phyloP scores from a whole-genome alignment of 108 stramenopile species.

The Pseudonitzschia delicatissima region DNA sequence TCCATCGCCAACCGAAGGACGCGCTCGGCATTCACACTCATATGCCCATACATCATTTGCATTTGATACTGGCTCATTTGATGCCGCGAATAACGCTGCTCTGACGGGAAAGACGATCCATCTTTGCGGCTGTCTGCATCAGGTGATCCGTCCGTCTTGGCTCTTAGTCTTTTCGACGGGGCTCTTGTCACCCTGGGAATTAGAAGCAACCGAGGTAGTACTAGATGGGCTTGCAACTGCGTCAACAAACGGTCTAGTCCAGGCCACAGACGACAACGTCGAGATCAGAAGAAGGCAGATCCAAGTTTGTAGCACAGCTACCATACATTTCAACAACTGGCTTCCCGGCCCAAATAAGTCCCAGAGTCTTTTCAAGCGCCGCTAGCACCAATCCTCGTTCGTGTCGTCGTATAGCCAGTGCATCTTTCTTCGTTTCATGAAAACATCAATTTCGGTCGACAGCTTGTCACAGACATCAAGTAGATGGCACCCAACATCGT shows the following conservation, averaged over 20 bases:
- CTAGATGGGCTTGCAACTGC: background rate
- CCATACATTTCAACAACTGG: constrained; percentile 87
- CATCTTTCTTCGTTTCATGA: constrained; percentile 74
- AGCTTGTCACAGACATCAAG: constrained; percentile 73
- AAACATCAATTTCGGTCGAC: constrained; percentile 66
- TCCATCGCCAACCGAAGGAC: constrained; percentile 78
- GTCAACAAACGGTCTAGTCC: constrained; percentile 22
- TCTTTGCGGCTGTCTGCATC: background rate
- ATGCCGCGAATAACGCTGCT: constrained; percentile 9
- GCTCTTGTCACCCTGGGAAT: background rate
- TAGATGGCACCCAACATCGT: constrained; percentile 83
- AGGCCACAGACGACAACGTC: constrained; percentile 83
- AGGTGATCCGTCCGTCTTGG: background rate
- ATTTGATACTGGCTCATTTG: constrained; percentile 9
- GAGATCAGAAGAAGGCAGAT: constrained; percentile 87
- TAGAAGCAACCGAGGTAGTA: background rate
- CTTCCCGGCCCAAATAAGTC: constrained; percentile 61
- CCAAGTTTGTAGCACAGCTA: constrained; percentile 80
- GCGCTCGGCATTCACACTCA: constrained; percentile 71
- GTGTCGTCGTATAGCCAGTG: constrained; percentile 53
- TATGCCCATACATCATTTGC: constrained; percentile 38
- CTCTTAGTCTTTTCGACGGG: background rate
- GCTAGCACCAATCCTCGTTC: constrained; percentile 63
- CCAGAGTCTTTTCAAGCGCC: constrained; percentile 66
- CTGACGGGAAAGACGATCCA: background rate